These are phyloP conservation scores for Colletotrichum scovillei DNA, from an alignment of 2,329 filamentous ascomycete genomes.

Conservation along the genomic window DNA sequence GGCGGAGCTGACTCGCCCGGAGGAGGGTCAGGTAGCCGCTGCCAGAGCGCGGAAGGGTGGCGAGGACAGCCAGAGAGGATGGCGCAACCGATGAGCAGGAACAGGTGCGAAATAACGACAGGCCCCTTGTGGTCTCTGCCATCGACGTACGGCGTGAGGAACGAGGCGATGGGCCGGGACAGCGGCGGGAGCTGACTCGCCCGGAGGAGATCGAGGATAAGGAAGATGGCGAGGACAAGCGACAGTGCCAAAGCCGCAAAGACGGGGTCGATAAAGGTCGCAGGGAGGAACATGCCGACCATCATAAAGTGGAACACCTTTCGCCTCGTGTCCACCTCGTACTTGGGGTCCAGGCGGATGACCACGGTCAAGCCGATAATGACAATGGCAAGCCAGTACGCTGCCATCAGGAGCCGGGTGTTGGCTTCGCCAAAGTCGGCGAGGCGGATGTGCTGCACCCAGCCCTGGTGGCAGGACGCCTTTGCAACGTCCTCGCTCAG, in stretches of 20 bases:
- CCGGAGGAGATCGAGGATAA: conserved; percentile 88
- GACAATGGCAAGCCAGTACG: conserved; percentile 80
- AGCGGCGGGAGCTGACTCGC: conserved; percentile 92
- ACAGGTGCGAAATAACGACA: conserved; percentile 96
- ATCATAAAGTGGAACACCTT: conserved; percentile 99
- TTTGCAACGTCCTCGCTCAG: conserved; percentile 38
- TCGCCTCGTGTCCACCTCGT: conserved; percentile 93
- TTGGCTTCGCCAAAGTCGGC: conserved; percentile 79
- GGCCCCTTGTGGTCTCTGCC: conserved; percentile 92
- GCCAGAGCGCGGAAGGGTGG: conserved; percentile 71
- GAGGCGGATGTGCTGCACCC: conserved; percentile 74
- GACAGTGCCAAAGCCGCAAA: conserved; percentile 85
- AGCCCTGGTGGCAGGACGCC: conserved; percentile 62
- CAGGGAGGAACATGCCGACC: conserved; percentile 93
- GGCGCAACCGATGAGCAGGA: conserved; percentile 92
- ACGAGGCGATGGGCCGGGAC: conserved; percentile 85
- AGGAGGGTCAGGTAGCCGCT: conserved; percentile 63
- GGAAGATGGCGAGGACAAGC: conserved; percentile 83
- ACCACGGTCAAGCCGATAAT: conserved; percentile 78
- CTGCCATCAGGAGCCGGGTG: conserved; percentile 79
- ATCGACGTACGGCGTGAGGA: conserved; percentile 94
- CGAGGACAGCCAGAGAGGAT: conserved; percentile 92
- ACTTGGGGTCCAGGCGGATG: conserved; percentile 77
- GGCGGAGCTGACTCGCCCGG: too few species aligned
- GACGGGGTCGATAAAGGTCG: conserved; percentile 86